Conservation (phyloP, 345 rosid species). For the Barbarea vulgaris region DNA sequence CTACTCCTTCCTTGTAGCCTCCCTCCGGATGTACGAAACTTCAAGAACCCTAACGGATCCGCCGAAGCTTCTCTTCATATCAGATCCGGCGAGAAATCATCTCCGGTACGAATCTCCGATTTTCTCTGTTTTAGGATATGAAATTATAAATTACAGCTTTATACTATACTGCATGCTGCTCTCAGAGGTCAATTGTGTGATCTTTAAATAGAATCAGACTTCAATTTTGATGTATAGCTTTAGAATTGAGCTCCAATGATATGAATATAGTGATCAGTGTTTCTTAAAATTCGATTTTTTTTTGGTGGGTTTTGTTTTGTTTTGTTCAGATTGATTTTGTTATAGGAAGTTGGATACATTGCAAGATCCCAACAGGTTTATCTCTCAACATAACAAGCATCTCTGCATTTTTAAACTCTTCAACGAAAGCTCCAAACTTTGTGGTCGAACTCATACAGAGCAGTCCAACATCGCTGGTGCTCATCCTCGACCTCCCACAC, state of each 20-base stretch:
- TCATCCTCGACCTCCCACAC: constrained; percentile 79
- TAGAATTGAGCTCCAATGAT: too few species aligned
- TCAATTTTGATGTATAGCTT: too few species aligned
- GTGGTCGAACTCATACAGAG: constrained; percentile 72
- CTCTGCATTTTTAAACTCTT: constrained; percentile 62
- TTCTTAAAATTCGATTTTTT: background rate
- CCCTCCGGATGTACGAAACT: constrained; percentile 63
- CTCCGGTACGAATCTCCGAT: constrained; percentile 46
- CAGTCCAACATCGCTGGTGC: constrained; percentile 60
- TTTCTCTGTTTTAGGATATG: background rate
- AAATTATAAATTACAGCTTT: background rate
- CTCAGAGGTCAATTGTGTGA: too few species aligned
- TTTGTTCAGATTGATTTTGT: constrained; percentile 73
- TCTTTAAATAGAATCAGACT: too few species aligned
- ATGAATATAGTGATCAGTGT: background rate
- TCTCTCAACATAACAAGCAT: constrained; percentile 79
- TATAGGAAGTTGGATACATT: constrained; percentile 83
- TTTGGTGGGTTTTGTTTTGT: constrained; percentile 1
- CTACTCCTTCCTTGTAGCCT: constrained; percentile 65
- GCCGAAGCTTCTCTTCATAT: constrained; percentile 67
- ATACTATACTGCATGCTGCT: background rate
- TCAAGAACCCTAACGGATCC: constrained; percentile 53
- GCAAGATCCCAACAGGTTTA: constrained; percentile 72
- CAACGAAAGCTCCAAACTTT: constrained; percentile 83
- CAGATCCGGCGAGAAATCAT: constrained; percentile 59